Base-by-base conservation (phyloP, 192 early-diverging fungal species). In the Dimargaris cristalligena region DNA sequence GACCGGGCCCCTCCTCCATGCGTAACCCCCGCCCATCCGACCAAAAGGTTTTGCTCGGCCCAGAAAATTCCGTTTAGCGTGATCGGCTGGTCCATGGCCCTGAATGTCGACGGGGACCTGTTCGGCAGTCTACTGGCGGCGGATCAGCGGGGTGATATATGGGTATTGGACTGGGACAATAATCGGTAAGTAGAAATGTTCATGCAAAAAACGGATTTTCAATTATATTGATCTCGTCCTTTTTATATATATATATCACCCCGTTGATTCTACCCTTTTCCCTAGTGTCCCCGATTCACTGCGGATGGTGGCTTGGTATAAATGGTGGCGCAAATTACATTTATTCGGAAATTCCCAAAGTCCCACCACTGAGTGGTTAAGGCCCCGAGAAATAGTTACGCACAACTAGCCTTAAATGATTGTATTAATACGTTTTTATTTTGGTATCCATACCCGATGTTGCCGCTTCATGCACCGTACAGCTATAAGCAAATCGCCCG, bases 81-180 rank as follows among this genome's bases (percentile, higher is more conserved):
- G 3, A 11, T 54, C 8, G 26, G 52, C 8, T 54, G 52, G 52
- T 9, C 29, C 29, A 3, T 16, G n/a, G 3, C 52, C 11, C 11
- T 29, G 4, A 13, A 10, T 8, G 29, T 6, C 28, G 31, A n/a
- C 8, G 18, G 11, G 13, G 3, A 54, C 28, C 4, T n/a, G 18
- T 54, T 13, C n/a, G 52, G 52, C 30, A 29, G 6, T 3, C 29
- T 54, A 34, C 30, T 54, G 22, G 52, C 26, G 9, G 52, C 31
- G 8, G 52, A 54, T 25, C 52, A 54, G 32, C 52, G 52, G 26
- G 52, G 52, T 16, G 52, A 54, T 18, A 31, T 54, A 3, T 54
- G 52, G 52, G 28, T n/a, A 16, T 34, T 54, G 3, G 52, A 54
- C n/a, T 54, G 52, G 52, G 52, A 54, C n/a, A 23, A 54, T 11